phyloP scores from a whole-genome alignment of 371 early-diverging fungal genomes.

The Actinomortierella ambigua region DNA sequence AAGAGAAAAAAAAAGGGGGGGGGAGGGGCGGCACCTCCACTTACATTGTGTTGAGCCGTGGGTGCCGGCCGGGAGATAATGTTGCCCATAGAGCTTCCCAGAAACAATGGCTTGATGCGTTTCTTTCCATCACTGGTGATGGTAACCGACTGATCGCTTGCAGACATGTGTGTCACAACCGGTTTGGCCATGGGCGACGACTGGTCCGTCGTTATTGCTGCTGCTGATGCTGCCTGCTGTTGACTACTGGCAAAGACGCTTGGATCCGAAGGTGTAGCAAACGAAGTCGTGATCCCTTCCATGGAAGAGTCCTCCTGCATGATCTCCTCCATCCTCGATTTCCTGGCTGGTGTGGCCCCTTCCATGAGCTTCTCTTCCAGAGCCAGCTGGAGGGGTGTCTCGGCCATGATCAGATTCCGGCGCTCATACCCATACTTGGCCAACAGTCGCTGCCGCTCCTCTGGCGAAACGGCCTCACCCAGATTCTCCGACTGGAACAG shows the following conservation, averaged over 20 bases:
- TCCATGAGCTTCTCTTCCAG: slow-evolving; percentile 65
- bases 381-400: slow-evolving; percentile 66
- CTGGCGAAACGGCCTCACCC: slow-evolving; percentile 61
- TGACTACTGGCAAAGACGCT: slow-evolving; percentile 49
- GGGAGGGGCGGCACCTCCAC: not conserved
- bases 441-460: slow-evolving; percentile 69
- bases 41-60: slow-evolving; percentile 9
- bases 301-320: slow-evolving; percentile 36
- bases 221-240: slow-evolving; percentile 8
- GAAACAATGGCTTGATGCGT: slow-evolving; percentile 75
- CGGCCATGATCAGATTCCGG: slow-evolving; percentile 60
- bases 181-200: slow-evolving; percentile 11
- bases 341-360: slow-evolving; percentile 20
- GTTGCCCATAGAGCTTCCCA: slow-evolving; percentile 49
- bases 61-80: slow-evolving; percentile 4
- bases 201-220: slow-evolving; percentile 17
- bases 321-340: slow-evolving; percentile 37
- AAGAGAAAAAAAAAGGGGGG: slow-evolving; percentile 1
- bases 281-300: slow-evolving; percentile 40
- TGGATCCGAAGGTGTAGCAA: slow-evolving; percentile 35
- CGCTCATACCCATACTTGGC: slow-evolving; percentile 75
- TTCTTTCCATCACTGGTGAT: slow-evolving; percentile 79
- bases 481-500: slow-evolving; percentile 71
- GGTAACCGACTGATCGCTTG: slow-evolving; percentile 64
- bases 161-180: slow-evolving; percentile 29